Evolutionary conservation across 768 basidiomycete species (phyloP).

Genomic region (Xanthoconium stramineum): DNA sequence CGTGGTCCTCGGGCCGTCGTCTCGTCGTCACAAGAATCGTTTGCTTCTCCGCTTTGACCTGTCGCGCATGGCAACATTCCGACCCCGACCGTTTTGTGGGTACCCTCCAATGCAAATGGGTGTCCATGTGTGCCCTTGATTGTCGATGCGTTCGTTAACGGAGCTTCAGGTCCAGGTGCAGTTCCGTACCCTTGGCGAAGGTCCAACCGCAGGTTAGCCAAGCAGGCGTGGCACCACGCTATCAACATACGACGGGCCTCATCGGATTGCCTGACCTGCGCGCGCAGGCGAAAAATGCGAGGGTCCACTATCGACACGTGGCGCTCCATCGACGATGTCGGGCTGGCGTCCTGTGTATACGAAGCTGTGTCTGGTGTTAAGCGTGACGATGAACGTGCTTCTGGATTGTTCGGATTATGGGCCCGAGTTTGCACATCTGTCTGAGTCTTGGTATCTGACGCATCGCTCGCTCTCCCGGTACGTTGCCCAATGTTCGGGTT

Average conservation of each 20-base stretch:
- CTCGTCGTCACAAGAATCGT: not conserved
- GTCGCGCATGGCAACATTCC: not conserved
- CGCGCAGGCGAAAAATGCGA: slow-evolving; percentile 2
- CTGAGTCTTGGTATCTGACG: not conserved
- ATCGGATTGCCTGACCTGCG: slow-evolving; percentile 6
- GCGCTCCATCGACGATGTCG: not conserved
- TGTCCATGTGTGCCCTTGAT: not conserved
- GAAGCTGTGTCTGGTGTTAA: not conserved
- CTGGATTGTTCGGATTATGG: not conserved
- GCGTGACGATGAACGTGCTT: not conserved
- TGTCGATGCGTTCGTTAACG: not conserved
- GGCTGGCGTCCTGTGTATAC: not conserved
- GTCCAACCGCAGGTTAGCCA: not conserved
- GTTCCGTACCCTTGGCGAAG: not conserved
- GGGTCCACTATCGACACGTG: slow-evolving; percentile 8
- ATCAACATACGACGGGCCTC: slow-evolving; percentile 1
- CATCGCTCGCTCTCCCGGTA: not conserved
- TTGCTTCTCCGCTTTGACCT: not conserved
- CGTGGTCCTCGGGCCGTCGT: not conserved
- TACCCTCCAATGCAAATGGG: not conserved
- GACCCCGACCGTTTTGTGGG: not conserved
- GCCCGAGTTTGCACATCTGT: not conserved
- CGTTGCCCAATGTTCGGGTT: not conserved
- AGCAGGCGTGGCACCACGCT: slow-evolving; percentile 10
- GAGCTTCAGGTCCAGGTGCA: not conserved